Percentiles rank a stretch among this genome's conserved stretches.
phyloP scores from a whole-genome alignment of 805 yeast genomes.

The Wickerhamiella allomyrinae region DNA sequence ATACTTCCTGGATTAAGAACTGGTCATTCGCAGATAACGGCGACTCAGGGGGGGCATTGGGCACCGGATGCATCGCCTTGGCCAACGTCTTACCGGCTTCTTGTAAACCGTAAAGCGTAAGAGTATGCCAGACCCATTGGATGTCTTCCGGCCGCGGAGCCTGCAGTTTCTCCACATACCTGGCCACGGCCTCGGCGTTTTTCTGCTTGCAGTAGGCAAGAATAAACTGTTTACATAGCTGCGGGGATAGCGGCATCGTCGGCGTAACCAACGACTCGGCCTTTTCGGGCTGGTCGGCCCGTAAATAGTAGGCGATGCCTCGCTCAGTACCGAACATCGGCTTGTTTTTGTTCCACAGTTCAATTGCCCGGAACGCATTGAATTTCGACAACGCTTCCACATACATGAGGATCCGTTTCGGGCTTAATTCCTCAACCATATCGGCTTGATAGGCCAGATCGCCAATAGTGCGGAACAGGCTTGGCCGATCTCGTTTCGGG shows the following conservation, averaged over 20 bases:
- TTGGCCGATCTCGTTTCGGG: not conserved
- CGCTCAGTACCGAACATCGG: not conserved
- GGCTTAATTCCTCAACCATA: not conserved
- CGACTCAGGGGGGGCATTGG: not conserved
- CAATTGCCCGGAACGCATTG: slow-evolving; percentile 11
- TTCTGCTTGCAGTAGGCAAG: not conserved
- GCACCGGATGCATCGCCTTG: not conserved
- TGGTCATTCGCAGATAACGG: not conserved
- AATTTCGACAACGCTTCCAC: not conserved
- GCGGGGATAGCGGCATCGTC: not conserved
- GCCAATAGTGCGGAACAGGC: slow-evolving; percentile 3
- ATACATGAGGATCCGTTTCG: slow-evolving; percentile 2
- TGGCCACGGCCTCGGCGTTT: slow-evolving; percentile 6
- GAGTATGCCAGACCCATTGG: slow-evolving; percentile 10
- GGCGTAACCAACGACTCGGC: slow-evolving; percentile 6
- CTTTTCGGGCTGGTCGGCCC: slow-evolving; percentile 6
- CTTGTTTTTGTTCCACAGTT: slow-evolving; percentile 4
- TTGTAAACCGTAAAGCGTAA: not conserved
- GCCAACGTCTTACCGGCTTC: not conserved
- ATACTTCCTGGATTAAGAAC: not conserved
- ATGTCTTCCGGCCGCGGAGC: slow-evolving; percentile 9
- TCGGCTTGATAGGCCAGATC: slow-evolving; percentile 6
- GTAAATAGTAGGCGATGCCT: slow-evolving; percentile 6
- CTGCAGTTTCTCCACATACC: slow-evolving; percentile 8
- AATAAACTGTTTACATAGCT: slow-evolving; percentile 4